Evolutionary conservation across 345 rosid species (phyloP).

Genomic region (Hypericum perforatum): DNA sequence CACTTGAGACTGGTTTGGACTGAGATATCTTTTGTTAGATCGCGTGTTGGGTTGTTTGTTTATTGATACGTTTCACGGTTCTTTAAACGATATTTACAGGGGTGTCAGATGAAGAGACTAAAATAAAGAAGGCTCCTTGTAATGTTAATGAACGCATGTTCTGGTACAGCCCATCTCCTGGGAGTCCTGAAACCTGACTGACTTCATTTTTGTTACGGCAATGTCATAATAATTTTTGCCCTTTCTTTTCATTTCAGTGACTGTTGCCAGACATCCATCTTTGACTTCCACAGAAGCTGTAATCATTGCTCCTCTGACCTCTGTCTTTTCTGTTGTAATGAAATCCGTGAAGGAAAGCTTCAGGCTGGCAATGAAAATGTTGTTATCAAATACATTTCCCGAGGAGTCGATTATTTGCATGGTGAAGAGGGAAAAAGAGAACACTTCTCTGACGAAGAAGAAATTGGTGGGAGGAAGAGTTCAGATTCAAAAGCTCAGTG

Average conservation of each 20-base stretch:
- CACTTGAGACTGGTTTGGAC: background rate
- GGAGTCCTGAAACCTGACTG: no score
- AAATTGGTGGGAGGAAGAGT: no score
- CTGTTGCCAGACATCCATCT: conserved; percentile 44
- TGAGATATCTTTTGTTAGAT: background rate
- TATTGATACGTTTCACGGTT: background rate
- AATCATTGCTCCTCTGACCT: conserved; percentile 18
- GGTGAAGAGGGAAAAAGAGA: background rate
- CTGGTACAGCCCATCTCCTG: conserved; percentile 20
- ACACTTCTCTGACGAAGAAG: no score
- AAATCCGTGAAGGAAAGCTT: conserved; percentile 15
- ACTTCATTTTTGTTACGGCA: no score
- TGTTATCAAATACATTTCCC: background rate
- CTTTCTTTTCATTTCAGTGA: conserved; percentile 7
- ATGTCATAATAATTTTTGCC: no score
- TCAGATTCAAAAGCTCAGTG: no score
- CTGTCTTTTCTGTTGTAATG: conserved; percentile 20
- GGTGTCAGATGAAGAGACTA: conserved; percentile 9
- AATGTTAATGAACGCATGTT: conserved; percentile 24
- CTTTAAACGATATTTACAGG: conserved; percentile 9
- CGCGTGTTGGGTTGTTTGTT: background rate
- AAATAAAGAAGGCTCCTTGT: conserved; percentile 14
- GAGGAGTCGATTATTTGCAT: background rate
- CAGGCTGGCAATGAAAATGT: conserved; percentile 9
- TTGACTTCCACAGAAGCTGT: conserved; percentile 20